Evolutionary conservation across 2,329 filamentous ascomycete genomes (phyloP).

Genomic region (Sclerotinia glacialis): DNA sequence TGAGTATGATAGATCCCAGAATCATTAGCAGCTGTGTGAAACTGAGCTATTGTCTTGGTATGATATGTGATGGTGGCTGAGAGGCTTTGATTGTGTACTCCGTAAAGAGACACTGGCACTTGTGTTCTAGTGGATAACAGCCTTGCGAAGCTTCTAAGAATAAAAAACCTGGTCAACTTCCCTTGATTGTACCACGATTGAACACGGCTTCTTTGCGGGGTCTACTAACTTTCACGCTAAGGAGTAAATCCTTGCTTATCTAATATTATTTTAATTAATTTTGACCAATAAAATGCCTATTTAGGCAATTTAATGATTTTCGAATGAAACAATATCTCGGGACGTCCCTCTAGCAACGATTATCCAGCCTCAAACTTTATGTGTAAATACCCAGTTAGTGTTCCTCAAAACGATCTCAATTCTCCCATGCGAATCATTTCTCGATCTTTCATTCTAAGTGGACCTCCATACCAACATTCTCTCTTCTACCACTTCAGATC

Average conservation of each 20-base stretch:
- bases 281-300: background rate
- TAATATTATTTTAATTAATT: background rate
- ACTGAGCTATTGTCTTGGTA: background rate
- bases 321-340: background rate
- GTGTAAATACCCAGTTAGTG: slow-evolving; percentile 14
- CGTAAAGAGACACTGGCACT: background rate
- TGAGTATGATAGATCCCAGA: background rate
- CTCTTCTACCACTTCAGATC: background rate
- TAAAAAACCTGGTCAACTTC: background rate
- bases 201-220: slow-evolving; percentile 13
- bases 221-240: slow-evolving; percentile 3
- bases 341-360: slow-evolving; percentile 7
- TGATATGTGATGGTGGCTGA: background rate
- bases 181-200: background rate
- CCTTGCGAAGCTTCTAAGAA: slow-evolving; percentile 22
- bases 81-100: slow-evolving; percentile 1
- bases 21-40: background rate
- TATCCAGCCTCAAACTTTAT: slow-evolving; percentile 6
- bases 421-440: slow-evolving; percentile 20
- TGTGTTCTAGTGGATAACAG: background rate
- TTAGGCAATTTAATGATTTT: background rate
- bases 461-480: slow-evolving; percentile 4
- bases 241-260: background rate
- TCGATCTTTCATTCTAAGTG: slow-evolving; percentile 16
- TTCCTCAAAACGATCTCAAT: slow-evolving; percentile 14